phyloP scores from a whole-genome alignment of 2,329 filamentous ascomycete genomes.

The Decorospora gaudefroyi region DNA sequence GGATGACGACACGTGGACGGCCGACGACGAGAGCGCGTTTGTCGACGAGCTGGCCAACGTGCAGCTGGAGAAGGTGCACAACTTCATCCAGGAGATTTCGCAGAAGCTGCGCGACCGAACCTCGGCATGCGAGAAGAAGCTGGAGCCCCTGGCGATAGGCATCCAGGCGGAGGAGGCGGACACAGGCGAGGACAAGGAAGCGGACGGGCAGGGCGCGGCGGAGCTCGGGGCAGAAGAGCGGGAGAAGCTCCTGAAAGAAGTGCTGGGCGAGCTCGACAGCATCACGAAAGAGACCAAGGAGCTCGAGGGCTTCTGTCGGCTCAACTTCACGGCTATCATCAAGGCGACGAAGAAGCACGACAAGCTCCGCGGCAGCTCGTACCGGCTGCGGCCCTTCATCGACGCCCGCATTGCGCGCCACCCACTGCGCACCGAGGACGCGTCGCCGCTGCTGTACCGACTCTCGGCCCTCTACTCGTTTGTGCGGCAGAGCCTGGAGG shows the following conservation, averaged over 20 bases:
- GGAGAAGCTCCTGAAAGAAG: constrained; percentile 65
- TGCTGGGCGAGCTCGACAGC: constrained; percentile 77
- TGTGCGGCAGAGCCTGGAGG: constrained; percentile 80
- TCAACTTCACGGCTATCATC: constrained; percentile 97
- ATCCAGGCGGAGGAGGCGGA: constrained; percentile 28
- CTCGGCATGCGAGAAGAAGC: constrained; percentile 67
- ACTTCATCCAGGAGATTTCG: constrained; percentile 83
- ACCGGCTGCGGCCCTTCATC: constrained; percentile 88
- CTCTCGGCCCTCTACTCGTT: constrained; percentile 96
- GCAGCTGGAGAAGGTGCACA: constrained; percentile 91
- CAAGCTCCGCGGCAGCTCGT: constrained; percentile 81
- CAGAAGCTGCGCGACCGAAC: constrained; percentile 80
- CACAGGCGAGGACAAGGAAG: constrained; percentile 15
- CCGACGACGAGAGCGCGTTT: constrained; percentile 90
- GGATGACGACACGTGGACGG: constrained; percentile 76
- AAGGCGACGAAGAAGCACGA: constrained; percentile 99
- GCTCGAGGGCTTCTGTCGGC: constrained; percentile 90
- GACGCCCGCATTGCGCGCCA: constrained; percentile 85
- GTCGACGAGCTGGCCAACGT: constrained; percentile 94
- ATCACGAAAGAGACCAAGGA: constrained; percentile 92
- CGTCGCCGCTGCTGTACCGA: constrained; percentile 83
- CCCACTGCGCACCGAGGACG: constrained; percentile 94
- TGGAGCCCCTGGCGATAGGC: constrained; percentile 61
- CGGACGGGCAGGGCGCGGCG: constrained; percentile 14
- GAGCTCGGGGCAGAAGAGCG: constrained; percentile 49